Evolutionary conservation across 1,284 basidiomycete species (phyloP), one percentile per base, ranked within the genome.

Genomic region (Leccinum subfulvum): DNA sequence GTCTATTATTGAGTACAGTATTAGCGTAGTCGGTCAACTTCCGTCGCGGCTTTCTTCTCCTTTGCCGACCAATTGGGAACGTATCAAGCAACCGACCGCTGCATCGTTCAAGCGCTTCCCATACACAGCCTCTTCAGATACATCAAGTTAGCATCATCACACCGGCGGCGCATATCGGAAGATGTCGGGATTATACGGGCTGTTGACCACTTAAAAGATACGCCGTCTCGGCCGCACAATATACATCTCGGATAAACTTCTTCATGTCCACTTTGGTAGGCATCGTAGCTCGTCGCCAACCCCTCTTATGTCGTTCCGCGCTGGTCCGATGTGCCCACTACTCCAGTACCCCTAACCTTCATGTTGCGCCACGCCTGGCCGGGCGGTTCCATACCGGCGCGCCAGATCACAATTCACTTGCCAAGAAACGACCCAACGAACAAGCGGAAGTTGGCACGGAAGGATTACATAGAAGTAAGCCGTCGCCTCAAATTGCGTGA

Each of bases 401-500:
- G 21, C 44, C 65, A 49, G 62, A 72, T 63, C 66, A 66, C 16
- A 66, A 67, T 35, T 67, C 74, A 1, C 65, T 75, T 39, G 61
- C 52, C 54, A 73, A 66, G 51, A 74, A 75, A 28, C 65, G 56
- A 30, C 66, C 65, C 5, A 63, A 55, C 55, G 73, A 75, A 56
- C 65, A 64, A 4, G 70, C 67, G 1, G 60, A 65, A 28, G 58
- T 65, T 26, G 75, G 73, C 44, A 72, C 70, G 13, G 76, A 75
- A 28, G 76, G 73, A 0, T 56, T 71, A 47, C 73, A 77, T 64
- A 59, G 30, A 61, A 66, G 75, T 74, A 57, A 58, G 33, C 56
- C 28, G 0, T 30, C 16, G 23, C 56, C 44, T 58, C 16, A 60
- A 56, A 13, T 41, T 54, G 13, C 30, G 2, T 16, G 4, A 28